Base-by-base conservation (phyloP, 2,329 filamentous ascomycete species). In the Juglanconis oblonga region DNA sequence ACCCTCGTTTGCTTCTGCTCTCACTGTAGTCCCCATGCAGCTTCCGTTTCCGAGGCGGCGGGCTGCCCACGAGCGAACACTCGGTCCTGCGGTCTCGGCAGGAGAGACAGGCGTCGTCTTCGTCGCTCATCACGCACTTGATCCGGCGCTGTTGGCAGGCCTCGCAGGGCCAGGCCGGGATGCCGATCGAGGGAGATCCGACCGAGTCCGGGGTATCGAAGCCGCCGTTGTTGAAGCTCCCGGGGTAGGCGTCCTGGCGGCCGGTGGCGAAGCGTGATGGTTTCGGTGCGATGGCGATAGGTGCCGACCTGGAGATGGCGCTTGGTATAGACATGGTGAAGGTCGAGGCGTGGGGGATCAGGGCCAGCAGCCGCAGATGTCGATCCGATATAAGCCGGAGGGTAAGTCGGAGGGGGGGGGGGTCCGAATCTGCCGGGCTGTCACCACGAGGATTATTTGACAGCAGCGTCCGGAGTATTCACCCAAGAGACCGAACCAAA, bases 31-130 rank as follows among this genome's bases (percentile, higher is more conserved):
- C 83, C 69, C 85, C 82, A 74, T 88, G 85, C 64, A 91, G 77
- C 78, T 93, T 94, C 71, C 91, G 84, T 79, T 95, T 95, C 67
- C 91, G 85, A 59, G 89, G 87, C 70, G 87, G 86, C 31, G 90
- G 90, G 72, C 89, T 91, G 66, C 88, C 86, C 54, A 87, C 81
- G 71, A 93, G 87, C 48, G 91, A 93, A 75, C 91, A 95, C 67
- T 91, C 87, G 70, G 90, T 85, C 68, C 87, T 88, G 74, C 88
- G 87, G 72, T 88, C 87, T 71, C 91, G 88, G 75, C 91, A 96
- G 64, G 91, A 81, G 64, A 91, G 83, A 74, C 91, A 95, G 66
- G 82, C 79, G 44, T 81, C 81, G 65, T 88, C 88, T 72, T 94
- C 90, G 70, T 92, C 88, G 66, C 76, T 77, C 71, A 90, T 84